Percentiles rank a stretch among this genome's conserved stretches.
These are phyloP conservation scores for Sporothrix mexicana DNA, from an alignment of 2,329 filamentous ascomycete genomes.

Conservation along the genomic window DNA sequence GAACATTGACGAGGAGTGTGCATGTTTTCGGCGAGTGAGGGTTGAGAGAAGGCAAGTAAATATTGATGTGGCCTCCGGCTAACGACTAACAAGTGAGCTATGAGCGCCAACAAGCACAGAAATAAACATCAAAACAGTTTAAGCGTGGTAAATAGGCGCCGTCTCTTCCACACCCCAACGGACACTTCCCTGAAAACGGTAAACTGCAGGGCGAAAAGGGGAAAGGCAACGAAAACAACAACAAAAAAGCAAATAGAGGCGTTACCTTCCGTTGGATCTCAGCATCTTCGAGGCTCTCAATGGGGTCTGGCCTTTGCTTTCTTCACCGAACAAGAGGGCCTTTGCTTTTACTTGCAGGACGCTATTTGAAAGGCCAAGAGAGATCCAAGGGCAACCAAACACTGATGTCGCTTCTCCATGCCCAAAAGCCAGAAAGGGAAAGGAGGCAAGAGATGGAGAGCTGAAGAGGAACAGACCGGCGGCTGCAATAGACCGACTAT, in stretches of 20 bases:
- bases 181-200: background rate
- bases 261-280: background rate
- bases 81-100: background rate
- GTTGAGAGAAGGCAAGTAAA: background rate
- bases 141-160: slow-evolving; percentile 13
- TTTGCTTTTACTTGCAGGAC: slow-evolving; percentile 21
- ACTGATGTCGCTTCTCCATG: background rate
- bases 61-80: background rate
- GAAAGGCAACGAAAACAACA: background rate
- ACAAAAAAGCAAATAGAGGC: background rate
- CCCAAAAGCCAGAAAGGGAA: background rate
- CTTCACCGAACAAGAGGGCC: slow-evolving; percentile 22
- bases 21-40: background rate
- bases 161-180: background rate
- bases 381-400: background rate
- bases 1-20: background rate
- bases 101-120: background rate
- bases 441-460: background rate
- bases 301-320: background rate
- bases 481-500: background rate
- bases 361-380: background rate
- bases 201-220: background rate
- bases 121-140: background rate
- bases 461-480: background rate
- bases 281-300: background rate